Conservation (phyloP, 352 stramenopile species). For the Blastocystis sp. region DNA sequence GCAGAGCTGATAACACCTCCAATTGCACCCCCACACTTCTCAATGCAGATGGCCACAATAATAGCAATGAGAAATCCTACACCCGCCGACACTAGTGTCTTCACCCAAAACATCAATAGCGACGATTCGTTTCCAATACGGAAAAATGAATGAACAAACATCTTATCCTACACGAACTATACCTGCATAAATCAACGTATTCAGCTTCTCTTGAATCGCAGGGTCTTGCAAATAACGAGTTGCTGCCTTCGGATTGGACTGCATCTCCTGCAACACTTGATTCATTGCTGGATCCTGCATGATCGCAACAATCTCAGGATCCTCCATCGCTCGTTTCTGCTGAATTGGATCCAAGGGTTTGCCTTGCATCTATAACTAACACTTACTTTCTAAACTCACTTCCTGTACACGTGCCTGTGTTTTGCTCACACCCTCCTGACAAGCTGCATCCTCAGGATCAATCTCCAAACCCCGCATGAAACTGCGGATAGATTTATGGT, state of each 20-base stretch:
- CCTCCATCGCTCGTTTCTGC: slow-evolving; percentile 91
- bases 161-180: slow-evolving; percentile 82
- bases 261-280: slow-evolving; percentile 94
- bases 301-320: slow-evolving; percentile 97
- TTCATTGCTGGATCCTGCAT: slow-evolving; percentile 93
- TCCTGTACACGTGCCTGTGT: slow-evolving; percentile 87
- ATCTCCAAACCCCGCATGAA: slow-evolving; percentile 91
- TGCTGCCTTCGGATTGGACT: slow-evolving; percentile 85
- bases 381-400: slow-evolving; percentile 42
- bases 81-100: not conserved
- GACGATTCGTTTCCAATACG: not conserved
- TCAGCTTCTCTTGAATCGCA: slow-evolving; percentile 91
- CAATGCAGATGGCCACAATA: slow-evolving; percentile 42
- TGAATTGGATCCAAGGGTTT: slow-evolving; percentile 90
- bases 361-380: slow-evolving; percentile 77
- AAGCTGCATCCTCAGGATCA: slow-evolving; percentile 89
- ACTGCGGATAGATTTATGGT: slow-evolving; percentile 92
- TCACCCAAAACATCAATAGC: slow-evolving; percentile 33
- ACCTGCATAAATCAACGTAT: slow-evolving; percentile 96
- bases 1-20: slow-evolving; percentile 37
- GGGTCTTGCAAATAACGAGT: slow-evolving; percentile 88
- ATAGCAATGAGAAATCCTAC: slow-evolving; percentile 65
- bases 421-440: slow-evolving; percentile 89
- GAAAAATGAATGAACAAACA: slow-evolving; percentile 40
- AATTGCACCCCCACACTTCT: slow-evolving; percentile 59